These are phyloP conservation scores for Xerocomellus dryophilus DNA, from an alignment of 768 basidiomycete species.

Conservation along the genomic window DNA sequence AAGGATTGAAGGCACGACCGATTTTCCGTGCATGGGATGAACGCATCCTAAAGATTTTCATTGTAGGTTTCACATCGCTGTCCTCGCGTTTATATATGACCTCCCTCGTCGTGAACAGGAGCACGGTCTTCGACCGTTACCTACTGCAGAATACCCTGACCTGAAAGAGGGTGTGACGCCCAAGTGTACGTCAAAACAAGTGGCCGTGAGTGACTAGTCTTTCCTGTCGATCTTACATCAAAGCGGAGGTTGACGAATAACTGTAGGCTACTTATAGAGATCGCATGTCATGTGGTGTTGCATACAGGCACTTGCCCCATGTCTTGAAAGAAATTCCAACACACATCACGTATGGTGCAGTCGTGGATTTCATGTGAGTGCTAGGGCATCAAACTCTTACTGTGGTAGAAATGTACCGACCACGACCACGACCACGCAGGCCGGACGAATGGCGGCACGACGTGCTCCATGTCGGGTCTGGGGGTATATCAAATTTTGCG, in stretches of 20 bases:
- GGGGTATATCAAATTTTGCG: neutral
- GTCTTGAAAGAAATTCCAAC: neutral
- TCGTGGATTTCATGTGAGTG: neutral
- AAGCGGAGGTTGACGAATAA: too few relatives aligned
- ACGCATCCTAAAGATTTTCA: slow-evolving; percentile 1
- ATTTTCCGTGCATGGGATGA: slow-evolving; percentile 1
- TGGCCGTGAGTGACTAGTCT: neutral
- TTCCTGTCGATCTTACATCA: too few relatives aligned
- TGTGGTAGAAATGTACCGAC: neutral
- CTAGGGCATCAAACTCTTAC: neutral
- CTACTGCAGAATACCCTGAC: slow-evolving; percentile 3
- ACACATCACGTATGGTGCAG: slow-evolving; percentile 1
- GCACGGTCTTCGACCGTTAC: slow-evolving; percentile 5
- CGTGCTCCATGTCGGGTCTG: neutral
- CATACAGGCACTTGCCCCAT: neutral
- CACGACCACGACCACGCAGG: neutral
- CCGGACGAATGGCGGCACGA: neutral
- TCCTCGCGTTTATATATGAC: neutral
- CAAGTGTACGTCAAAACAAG: neutral
- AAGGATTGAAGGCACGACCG: neutral
- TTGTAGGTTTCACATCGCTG: neutral
- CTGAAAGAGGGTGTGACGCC: slow-evolving; percentile 1
- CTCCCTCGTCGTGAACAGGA: neutral
- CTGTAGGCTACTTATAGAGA: slow-evolving; percentile 1
- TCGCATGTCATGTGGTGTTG: neutral